These are phyloP conservation scores for Hanseniaspora mollemarum DNA, from an alignment of 805 yeast species.

Conservation along the genomic window DNA sequence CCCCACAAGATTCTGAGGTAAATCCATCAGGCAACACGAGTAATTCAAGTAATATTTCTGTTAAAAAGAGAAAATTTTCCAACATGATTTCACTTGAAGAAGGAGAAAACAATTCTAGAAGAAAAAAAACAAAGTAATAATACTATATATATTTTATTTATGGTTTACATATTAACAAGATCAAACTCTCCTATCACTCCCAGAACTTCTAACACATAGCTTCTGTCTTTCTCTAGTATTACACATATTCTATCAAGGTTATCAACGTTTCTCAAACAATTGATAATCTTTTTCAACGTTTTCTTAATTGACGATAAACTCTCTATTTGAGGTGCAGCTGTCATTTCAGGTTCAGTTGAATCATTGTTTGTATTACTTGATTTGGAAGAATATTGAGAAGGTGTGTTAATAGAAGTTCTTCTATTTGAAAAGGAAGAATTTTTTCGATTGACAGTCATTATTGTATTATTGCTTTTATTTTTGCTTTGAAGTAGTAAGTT, in stretches of 20 bases:
- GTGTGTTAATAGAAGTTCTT: not conserved
- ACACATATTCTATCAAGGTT: slow-evolving; percentile 62
- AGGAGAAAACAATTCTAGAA: not conserved
- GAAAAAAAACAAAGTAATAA: not conserved
- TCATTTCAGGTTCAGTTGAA: slow-evolving; percentile 21
- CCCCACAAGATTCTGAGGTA: not conserved
- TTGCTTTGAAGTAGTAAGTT: slow-evolving; percentile 5
- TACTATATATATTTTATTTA: not conserved
- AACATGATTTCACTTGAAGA: slow-evolving; percentile 1
- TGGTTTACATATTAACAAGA: slow-evolving; percentile 33
- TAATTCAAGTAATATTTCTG: not conserved
- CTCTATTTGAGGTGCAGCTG: slow-evolving; percentile 15
- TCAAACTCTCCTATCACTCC: slow-evolving; percentile 41
- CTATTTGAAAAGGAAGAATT: slow-evolving; percentile 13
- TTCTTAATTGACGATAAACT: not conserved
- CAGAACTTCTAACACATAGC: slow-evolving; percentile 43
- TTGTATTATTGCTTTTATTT: slow-evolving; percentile 12
- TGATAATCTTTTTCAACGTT: slow-evolving; percentile 21
- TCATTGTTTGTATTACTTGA: slow-evolving; percentile 23
- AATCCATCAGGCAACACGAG: not conserved
- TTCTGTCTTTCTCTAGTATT: slow-evolving; percentile 45
- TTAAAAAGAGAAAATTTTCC: slow-evolving; percentile 10
- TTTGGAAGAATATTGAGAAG: slow-evolving; percentile 15
- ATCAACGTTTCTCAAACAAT: slow-evolving; percentile 41
- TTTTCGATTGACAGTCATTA: slow-evolving; percentile 5